Evolutionary conservation across 1,284 basidiomycete genomes (phyloP).

Genomic region (Ganoderma multipileum): DNA sequence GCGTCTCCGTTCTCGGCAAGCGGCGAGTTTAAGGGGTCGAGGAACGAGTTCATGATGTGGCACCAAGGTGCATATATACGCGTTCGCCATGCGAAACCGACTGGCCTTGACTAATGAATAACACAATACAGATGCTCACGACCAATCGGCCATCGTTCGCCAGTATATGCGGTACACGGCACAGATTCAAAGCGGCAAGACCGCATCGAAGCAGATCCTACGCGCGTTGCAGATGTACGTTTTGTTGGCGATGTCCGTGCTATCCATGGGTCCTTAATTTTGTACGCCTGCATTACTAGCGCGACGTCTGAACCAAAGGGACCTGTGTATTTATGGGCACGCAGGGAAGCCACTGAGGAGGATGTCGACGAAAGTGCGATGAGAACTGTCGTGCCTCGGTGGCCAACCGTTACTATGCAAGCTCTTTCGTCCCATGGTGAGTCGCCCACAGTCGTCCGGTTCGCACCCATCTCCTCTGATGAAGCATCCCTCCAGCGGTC

Average conservation of each 20-base stretch:
- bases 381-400: constrained; percentile 41
- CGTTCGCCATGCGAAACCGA: background rate
- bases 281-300: constrained; percentile 38
- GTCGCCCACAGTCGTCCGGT: constrained; percentile 13
- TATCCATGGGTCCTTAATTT: background rate
- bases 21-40: constrained; percentile 61
- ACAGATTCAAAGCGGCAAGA: constrained; percentile 61
- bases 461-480: background rate
- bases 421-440: constrained; percentile 56
- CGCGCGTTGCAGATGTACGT: constrained; percentile 66
- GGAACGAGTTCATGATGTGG: constrained; percentile 79
- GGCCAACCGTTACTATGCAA: constrained; percentile 57
- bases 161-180: constrained; percentile 74
- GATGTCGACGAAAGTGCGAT: constrained; percentile 51
- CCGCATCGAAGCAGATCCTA: constrained; percentile 54
- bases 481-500: constrained; percentile 42
- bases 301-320: constrained; percentile 71
- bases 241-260: constrained; percentile 1
- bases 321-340: constrained; percentile 74
- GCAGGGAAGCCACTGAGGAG: constrained; percentile 72
- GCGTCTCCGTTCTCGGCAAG: constrained; percentile 63
- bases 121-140: constrained; percentile 57
- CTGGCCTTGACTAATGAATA: background rate
- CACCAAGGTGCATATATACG: constrained; percentile 56
- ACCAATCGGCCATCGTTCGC: constrained; percentile 69